These are phyloP conservation scores for Funneliformis geosporum DNA, from an alignment of 192 early-diverging fungal genomes.

Conservation along the genomic window DNA sequence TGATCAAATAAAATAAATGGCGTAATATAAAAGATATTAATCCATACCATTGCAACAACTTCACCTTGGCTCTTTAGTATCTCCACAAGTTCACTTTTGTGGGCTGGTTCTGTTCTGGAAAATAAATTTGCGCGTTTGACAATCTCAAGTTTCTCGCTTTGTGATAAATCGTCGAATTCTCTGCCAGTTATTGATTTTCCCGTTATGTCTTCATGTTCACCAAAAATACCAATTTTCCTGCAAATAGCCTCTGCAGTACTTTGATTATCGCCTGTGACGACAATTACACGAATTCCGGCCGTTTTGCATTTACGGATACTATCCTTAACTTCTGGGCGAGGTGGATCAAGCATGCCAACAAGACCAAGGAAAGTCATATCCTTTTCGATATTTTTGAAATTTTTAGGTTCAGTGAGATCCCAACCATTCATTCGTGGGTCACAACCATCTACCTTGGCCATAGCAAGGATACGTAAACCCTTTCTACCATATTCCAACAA, in stretches of 20 bases:
- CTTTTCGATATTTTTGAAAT: conserved; percentile 75
- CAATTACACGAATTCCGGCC: conserved; percentile 97
- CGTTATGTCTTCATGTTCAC: conserved; percentile 59
- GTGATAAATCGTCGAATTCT: conserved; percentile 88
- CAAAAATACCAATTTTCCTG: conserved; percentile 92
- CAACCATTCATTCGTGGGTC: conserved; percentile 42
- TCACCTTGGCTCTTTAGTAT: conserved; percentile 80
- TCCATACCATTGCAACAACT: conserved; percentile 81
- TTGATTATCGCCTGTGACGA: conserved; percentile 98
- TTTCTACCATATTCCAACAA: conserved; percentile 77
- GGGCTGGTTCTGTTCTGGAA: conserved; percentile 92
- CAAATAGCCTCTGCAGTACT: conserved; percentile 97
- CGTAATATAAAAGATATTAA: background rate
- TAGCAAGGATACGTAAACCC: conserved; percentile 86
- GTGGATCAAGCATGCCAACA: conserved; percentile 97
- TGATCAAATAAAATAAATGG: background rate
- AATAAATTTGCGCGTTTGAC: conserved; percentile 82
- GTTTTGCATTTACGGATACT: conserved; percentile 85
- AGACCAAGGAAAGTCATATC: conserved; percentile 94
- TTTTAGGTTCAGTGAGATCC: conserved; percentile 59
- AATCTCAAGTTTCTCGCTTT: conserved; percentile 69
- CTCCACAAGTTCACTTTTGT: conserved; percentile 94
- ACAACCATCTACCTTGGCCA: conserved; percentile 83
- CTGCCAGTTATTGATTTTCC: conserved; percentile 86
- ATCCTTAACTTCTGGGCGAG: conserved; percentile 83